Evolutionary conservation across 2,329 filamentous ascomycete genomes (phyloP), one percentile per base, ranked within the genome.

Genomic region (Fusarium pseudoanthophilum): DNA sequence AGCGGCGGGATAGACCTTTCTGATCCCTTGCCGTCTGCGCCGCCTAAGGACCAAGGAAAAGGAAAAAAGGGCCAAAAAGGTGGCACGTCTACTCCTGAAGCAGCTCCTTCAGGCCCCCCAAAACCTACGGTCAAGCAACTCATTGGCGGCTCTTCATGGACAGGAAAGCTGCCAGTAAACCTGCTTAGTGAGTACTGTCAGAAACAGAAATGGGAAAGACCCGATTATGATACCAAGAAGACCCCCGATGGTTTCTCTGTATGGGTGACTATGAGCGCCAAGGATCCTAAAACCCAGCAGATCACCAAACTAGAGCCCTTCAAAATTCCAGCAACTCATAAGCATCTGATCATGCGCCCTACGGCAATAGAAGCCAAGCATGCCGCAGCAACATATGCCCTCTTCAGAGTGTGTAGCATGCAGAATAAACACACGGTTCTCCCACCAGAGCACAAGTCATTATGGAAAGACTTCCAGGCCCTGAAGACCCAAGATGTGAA

Each of bases 141-240:
- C 74, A 97, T 99, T 79, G 96, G 95, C 46, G 96, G 96, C 55
- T 91, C 94, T 66, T 98, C 95, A 76, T 99, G 96, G 96, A 99
- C 96, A 0, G 96, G 96, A 45, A 99, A 99, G 82, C 85, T 99
- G 37, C 96, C 96, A 3, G 93, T 98, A 73, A 98, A 97, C 80
- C 88, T 98, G 78, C 89, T 98, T 72, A 94, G 93, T 40, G 96
- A 98, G 85, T 93, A 97, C 83, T 98, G 95, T 78, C 95, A 97
- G 84, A 97, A 95, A 82, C 93, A 97, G 82, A 94, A 94, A 80
- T 99, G 96, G 96, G 93, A 94, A 74, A 95, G 92, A 80, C 95
- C 95, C 4, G 95, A 97, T 72, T 99, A 97, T 82, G 92, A 92
- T 73, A 94, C 94, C 87, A 89, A 87, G 73, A 94, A 92, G 86